These are phyloP conservation scores for Corymbia calophylla DNA, from an alignment of 441 rosid genomes.

Conservation along the genomic window DNA sequence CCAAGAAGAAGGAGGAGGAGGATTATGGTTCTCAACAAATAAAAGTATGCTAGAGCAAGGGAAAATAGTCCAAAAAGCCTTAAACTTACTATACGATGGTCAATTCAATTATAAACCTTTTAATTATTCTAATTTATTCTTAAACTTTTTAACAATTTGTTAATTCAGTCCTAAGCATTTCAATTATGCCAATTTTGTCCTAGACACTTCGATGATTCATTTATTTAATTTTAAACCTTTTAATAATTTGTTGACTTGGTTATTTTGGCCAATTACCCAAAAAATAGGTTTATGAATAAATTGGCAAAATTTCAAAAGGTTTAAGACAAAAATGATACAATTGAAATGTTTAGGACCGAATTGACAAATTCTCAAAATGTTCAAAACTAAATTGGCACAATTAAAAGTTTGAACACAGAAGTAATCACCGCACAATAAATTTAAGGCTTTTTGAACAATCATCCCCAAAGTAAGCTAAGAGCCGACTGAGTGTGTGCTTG, in stretches of 20 bases:
- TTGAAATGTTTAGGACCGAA: too few relatives aligned
- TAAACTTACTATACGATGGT: fast-evolving
- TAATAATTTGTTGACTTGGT: too few relatives aligned
- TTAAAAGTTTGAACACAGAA: too few relatives aligned
- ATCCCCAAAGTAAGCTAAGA: neutral
- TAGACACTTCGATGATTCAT: too few relatives aligned
- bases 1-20: neutral
- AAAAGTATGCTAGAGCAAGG: neutral
- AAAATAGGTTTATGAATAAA: neutral
- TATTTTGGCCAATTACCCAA: too few relatives aligned
- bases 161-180: too few relatives aligned
- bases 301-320: too few relatives aligned
- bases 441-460: neutral
- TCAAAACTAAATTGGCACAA: too few relatives aligned
- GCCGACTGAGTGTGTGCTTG: neutral
- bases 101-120: fast-evolving
- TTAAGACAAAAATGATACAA: neutral
- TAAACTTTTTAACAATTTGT: fast-evolving
- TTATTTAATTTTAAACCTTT: too few relatives aligned
- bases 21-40: neutral
- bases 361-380: too few relatives aligned
- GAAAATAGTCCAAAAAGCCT: fast-evolving
- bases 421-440: fast-evolving
- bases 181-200: neutral
- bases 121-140: too few relatives aligned